Conservation (phyloP, 129 eudicot species). For the Tagetes erecta region DNA sequence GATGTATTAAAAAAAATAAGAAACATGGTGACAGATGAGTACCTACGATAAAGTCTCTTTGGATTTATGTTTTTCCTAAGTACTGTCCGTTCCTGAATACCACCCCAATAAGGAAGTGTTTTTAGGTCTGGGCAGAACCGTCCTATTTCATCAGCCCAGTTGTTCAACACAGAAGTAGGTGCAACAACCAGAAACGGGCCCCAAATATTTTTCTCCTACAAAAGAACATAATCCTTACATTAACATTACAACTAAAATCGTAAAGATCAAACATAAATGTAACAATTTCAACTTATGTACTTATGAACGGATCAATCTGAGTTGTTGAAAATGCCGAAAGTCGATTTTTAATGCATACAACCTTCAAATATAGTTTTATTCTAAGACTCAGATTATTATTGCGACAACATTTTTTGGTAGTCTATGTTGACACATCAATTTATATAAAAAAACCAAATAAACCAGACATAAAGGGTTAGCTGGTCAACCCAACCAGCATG, state of each 20-base stretch:
- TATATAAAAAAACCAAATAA: not conserved
- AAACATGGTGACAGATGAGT: constrained; percentile 26
- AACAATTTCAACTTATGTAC: not conserved
- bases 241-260: constrained; percentile 10
- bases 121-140: constrained; percentile 95
- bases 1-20: constrained; percentile 1
- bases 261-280: not conserved
- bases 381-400: not conserved
- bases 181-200: constrained; percentile 99
- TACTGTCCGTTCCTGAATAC: constrained; percentile 71
- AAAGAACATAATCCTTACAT: constrained; percentile 21
- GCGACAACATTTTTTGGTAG: not conserved
- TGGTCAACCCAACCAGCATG: not conserved
- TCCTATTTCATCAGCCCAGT: constrained; percentile 98
- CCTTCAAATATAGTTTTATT: constrained; percentile 9
- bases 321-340: not conserved
- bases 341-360: not conserved
- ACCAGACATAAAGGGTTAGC: not conserved
- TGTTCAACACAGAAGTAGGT: constrained; percentile 92
- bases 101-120: constrained; percentile 99
- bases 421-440: not conserved
- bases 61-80: constrained; percentile 93
- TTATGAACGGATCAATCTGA: not conserved
- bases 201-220: constrained; percentile 97
- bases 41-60: constrained; percentile 95